Conservation (phyloP, 164 flowering plant species). For the Macadamia tetraphylla region DNA sequence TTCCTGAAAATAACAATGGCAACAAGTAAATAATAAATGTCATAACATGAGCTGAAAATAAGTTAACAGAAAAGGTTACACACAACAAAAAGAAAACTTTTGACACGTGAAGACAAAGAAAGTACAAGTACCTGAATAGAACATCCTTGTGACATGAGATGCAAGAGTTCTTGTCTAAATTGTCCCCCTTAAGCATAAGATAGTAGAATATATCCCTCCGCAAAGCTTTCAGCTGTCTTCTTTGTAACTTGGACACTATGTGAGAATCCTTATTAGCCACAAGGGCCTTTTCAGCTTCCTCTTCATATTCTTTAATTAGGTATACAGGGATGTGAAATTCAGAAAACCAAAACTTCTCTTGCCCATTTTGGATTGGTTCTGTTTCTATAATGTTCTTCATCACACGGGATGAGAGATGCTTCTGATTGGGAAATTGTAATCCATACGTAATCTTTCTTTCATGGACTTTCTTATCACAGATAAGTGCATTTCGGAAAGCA, state of each 20-base stretch:
- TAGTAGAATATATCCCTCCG: slow-evolving; percentile 54
- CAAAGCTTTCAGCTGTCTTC: slow-evolving; percentile 45
- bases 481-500: slow-evolving; percentile 75
- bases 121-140: slow-evolving; percentile 43
- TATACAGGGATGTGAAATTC: slow-evolving; percentile 77
- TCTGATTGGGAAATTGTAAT: slow-evolving; percentile 70
- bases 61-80: not conserved
- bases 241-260: slow-evolving; percentile 37
- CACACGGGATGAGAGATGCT: slow-evolving; percentile 83
- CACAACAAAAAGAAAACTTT: not conserved
- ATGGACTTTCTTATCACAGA: slow-evolving; percentile 53
- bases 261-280: slow-evolving; percentile 20
- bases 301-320: slow-evolving; percentile 81
- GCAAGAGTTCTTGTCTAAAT: slow-evolving; percentile 44
- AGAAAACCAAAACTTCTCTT: slow-evolving; percentile 71
- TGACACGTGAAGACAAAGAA: not conserved
- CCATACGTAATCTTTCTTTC: slow-evolving; percentile 59
- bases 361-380: slow-evolving; percentile 54
- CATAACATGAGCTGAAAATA: slow-evolving; percentile 12
- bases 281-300: slow-evolving; percentile 20
- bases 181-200: slow-evolving; percentile 55
- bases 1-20: slow-evolving; percentile 40
- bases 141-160: slow-evolving; percentile 63
- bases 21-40: slow-evolving; percentile 1
- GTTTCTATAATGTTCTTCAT: slow-evolving; percentile 62